Evolutionary conservation across 306 rosid species (phyloP), one percentile per base, ranked within the genome.

Genomic region (Pueraria montana): DNA sequence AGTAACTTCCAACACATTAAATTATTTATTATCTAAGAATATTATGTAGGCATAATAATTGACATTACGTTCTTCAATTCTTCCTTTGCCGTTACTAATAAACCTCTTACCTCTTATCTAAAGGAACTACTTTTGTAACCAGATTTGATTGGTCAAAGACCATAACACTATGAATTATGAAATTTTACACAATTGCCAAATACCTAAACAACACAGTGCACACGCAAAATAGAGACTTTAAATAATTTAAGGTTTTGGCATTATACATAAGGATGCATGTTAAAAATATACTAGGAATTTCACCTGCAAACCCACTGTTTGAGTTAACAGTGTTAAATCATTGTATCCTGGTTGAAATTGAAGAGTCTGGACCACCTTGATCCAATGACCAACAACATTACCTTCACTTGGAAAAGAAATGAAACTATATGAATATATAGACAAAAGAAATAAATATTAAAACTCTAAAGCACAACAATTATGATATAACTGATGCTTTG

Each of bases 221-320:
- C 42, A 27, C 0, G n/a, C 8, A 63, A 62, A 32, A 32, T 64
- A 64, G 71, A 3, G 14, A 48, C 14, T 21, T 16, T 10, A 56
- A 63, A 77, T 77, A 61, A 62, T 46, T 73, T n/a, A 56, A 74
- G 70, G 70, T 34, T 70, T 42, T 32, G 24, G 45, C 30, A 84
- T 43, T 87, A 36, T 46, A 17, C 30, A 76, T 61, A 61, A 46
- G 42, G 67, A 83, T 69, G 71, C 27, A n/a, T 23, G 30, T 58
- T 20, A 69, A 76, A 83, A 84, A 49, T n/a, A 55, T 21, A 38
- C 72, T 38, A 56, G 66, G 52, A 65, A 79, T 74, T 85, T 84
- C 86, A 93, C 99, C 99, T 92, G 98, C 84, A 96, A 90, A 74
- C 99, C 98, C 49, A 96, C 92, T 69, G 99, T 90, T 84, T 92